Base-by-base conservation (phyloP, 768 basidiomycete genomes). In the Rhizopogon roseolus region DNA sequence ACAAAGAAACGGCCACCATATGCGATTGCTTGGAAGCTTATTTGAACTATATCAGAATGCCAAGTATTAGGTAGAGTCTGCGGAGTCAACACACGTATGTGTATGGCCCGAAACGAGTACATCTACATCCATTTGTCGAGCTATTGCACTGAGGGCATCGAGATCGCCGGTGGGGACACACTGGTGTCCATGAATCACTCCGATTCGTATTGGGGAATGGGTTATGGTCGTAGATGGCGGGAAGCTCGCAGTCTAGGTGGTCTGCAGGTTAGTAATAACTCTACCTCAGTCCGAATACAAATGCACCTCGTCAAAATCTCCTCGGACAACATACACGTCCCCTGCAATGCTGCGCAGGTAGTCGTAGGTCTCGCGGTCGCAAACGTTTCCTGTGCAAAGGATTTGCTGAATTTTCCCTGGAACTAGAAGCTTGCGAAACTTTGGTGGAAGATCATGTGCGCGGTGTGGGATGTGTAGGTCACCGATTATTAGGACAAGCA, bases 331-430 rank as follows among this genome's bases (percentile, higher is more conserved):
- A 59, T 90, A 81, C 6, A 98, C 90, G 64, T 98, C 97, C 9
- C 90, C 85, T 16, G 91, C 87, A n/a, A 99, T 90, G 13, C 91
- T 93, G 59, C 92, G 79, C 22, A 99, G 78, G 75, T 97, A 98
- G 61, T 98, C 97, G 70, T 90, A 94, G 6, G 97, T 98, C 71
- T 98, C 96, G 64, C 88, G 86, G 74, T 99, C 97, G 69, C 93
- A 95, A 22, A 98, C 88, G 67, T 98, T 98, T 44, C 97, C 97
- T 0, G 96, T 98, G 68, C 93, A 97, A 25, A 98, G 77, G 55
- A 98, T 97, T 70, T 98, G 96, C 57, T 95, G 92, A 42, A 99
- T 98, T 71, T 99, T 99, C 19, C 97, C 97, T 17, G 90, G 90
- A 5, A 92, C 86, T 50, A 99, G 78, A 1, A 98, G 85, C 65